Conservation (phyloP, 371 early-diverging fungal genomes). For the Mycotypha africana region DNA sequence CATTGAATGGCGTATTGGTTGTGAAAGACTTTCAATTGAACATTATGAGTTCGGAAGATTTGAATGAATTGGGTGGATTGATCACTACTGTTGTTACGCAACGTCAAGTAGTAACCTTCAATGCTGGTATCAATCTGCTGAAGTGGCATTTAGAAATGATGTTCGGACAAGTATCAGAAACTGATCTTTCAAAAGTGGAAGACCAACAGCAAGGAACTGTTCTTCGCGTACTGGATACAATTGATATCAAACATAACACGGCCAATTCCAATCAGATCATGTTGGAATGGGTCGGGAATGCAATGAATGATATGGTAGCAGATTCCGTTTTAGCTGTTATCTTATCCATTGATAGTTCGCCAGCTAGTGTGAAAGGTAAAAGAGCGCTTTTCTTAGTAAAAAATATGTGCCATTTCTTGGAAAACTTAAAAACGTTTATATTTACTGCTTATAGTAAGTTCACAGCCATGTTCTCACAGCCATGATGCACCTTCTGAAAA, state of each 20-base stretch:
- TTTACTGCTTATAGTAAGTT: constrained; percentile 20
- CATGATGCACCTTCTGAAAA: constrained; percentile 18
- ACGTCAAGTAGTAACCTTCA: constrained; percentile 72
- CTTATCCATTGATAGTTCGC: constrained; percentile 80
- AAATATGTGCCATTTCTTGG: too few species aligned
- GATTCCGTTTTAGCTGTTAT: constrained; percentile 89
- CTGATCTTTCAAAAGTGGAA: constrained; percentile 16
- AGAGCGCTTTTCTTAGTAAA: background rate
- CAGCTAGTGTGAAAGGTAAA: constrained; percentile 85
- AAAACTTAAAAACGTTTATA: background rate
- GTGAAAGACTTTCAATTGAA: constrained; percentile 86
- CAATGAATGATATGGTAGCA: constrained; percentile 94
- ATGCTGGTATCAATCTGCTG: constrained; percentile 75
- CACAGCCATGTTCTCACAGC: constrained; percentile 32
- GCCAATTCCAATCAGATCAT: constrained; percentile 52
- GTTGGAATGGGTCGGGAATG: constrained; percentile 90
- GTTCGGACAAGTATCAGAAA: constrained; percentile 70
- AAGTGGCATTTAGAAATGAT: constrained; percentile 88
- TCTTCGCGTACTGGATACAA: constrained; percentile 69
- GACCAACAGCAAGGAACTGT: constrained; percentile 27
- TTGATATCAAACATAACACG: constrained; percentile 59
- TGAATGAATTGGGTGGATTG: constrained; percentile 78
- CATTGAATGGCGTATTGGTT: constrained; percentile 81
- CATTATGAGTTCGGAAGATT: constrained; percentile 75
- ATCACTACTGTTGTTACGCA: constrained; percentile 74